These are phyloP conservation scores for Scheffersomyces titani DNA, from an alignment of 1,139 yeast genomes.

Conservation along the genomic window DNA sequence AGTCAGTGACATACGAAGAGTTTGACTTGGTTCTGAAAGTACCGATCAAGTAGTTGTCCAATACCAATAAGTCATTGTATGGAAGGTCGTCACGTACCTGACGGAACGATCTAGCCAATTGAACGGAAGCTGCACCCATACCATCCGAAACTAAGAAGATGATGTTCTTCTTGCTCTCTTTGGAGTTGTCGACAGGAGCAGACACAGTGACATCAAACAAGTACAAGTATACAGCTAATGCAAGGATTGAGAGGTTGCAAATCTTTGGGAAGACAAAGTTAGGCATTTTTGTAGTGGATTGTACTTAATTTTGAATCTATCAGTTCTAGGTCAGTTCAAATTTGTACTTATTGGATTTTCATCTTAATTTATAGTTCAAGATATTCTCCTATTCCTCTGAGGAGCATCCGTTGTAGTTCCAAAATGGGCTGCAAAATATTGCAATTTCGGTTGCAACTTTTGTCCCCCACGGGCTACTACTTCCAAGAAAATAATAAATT, in stretches of 20 bases:
- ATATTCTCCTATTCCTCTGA: no score
- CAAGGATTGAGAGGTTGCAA: conserved; percentile 1
- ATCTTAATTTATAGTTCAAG: no score
- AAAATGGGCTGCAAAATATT: no score
- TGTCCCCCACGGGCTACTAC: no score
- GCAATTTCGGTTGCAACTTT: no score
- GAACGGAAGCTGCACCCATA: conserved; percentile 84
- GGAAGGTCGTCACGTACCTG: conserved; percentile 57
- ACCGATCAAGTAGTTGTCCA: conserved; percentile 74
- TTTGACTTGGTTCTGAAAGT: conserved; percentile 76
- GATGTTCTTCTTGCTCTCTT: conserved; percentile 49
- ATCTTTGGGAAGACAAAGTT: conserved; percentile 3
- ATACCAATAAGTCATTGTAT: conserved; percentile 51
- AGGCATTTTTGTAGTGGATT: not conserved
- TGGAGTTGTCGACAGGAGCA: conserved; percentile 1
- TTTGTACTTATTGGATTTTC: no score
- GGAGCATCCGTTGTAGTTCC: no score
- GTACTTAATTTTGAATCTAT: no score
- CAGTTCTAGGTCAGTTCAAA: no score
- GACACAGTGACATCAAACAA: not conserved
- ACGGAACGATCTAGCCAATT: conserved; percentile 69
- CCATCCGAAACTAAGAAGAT: conserved; percentile 91
- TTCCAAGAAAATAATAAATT: no score
- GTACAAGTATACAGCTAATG: conserved; percentile 3
- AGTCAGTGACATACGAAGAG: conserved; percentile 75